A percentile compares a stretch with the other conserved stretches of the same genome.
Conservation (phyloP, 805 yeast genomes). For the Teunomyces gatunensis region DNA sequence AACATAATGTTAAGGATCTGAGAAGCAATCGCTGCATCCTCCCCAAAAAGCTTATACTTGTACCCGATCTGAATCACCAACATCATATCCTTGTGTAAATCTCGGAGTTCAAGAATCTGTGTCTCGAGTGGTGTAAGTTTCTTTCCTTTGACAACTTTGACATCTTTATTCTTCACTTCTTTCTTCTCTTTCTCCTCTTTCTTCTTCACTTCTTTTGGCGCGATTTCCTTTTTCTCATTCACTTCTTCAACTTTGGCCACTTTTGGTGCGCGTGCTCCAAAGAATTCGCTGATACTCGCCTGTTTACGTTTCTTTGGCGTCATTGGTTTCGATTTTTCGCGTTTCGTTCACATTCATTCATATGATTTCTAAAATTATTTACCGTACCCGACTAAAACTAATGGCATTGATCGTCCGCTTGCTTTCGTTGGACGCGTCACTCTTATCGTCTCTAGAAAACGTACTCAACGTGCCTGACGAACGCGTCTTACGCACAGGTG, state of each 20-base stretch:
- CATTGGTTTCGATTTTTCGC: neutral
- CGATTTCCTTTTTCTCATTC: neutral
- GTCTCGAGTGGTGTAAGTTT: conserved; percentile 68
- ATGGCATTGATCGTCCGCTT: conserved; percentile 19
- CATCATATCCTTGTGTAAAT: conserved; percentile 59
- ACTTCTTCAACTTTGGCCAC: neutral
- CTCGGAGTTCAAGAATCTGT: conserved; percentile 70
- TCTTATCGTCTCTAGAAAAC: neutral
- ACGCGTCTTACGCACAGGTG: conserved; percentile 17
- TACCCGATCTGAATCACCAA: conserved; percentile 89
- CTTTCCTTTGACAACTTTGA: neutral
- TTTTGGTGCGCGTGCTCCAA: neutral
- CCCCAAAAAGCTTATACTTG: conserved; percentile 82
- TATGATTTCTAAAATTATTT: neutral
- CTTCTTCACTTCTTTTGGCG: conserved; percentile 6
- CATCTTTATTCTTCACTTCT: no score
- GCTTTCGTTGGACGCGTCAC: conserved; percentile 7
- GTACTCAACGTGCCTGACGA: conserved; percentile 14
- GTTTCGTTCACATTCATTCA: neutral
- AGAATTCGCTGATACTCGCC: conserved; percentile 3
- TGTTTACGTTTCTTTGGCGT: conserved; percentile 1
- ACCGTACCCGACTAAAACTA: conserved; percentile 22
- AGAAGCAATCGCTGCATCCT: conserved; percentile 75
- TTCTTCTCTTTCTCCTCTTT: no score
- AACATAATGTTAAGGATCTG: conserved; percentile 65